Evolutionary conservation across 1,139 yeast genomes (phyloP), one percentile per base, ranked within the genome.

Genomic region (Yamadazyma pseudoaaseri): DNA sequence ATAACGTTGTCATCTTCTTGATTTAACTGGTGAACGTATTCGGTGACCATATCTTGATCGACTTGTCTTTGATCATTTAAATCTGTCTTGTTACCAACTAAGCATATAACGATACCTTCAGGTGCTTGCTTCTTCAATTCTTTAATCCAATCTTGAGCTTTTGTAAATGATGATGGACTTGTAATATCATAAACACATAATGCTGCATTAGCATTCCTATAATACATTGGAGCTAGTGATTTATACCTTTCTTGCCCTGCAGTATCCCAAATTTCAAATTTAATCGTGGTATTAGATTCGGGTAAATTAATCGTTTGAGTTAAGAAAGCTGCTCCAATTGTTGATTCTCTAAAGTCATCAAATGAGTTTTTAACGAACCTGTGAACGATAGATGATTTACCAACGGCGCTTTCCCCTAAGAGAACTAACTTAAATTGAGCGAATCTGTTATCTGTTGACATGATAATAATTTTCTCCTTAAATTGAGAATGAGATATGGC

Each of bases 241-340:
- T 68, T 64, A 46, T 70, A 70, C 29, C 76, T 54, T 44, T 70
- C 76, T 48, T 70, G 76, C 33, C 76, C 76, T 8, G 76, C 76
- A 27, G 76, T 70, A 42, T 70, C 76, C 76, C 76, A 70, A 37
- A 70, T 68, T 48, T 70, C 75, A 43, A 65, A 63, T 48, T 65
- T 65, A 28, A 68, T 61, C 3, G 60, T 58, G n/a, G 69, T 61
- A 21, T 55, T 48, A n/a, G 55, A 46, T 29, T 59, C 62, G 4
- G 65, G 63, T 29, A 60, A 50, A 11, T 56, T 79, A 65, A 60
- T 81, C 70, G 95, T 85, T 56, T 92, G 97, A 11, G 98, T 90
- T 39, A 92, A 69, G 57, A 92, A 92, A 3, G 98, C 98, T 3
- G 98, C 98, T 11, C 97, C 97, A 41, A 92, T 92, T 6, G 97